Conservation (phyloP, 805 yeast species). For the Cyberlindnera bimundalis region DNA sequence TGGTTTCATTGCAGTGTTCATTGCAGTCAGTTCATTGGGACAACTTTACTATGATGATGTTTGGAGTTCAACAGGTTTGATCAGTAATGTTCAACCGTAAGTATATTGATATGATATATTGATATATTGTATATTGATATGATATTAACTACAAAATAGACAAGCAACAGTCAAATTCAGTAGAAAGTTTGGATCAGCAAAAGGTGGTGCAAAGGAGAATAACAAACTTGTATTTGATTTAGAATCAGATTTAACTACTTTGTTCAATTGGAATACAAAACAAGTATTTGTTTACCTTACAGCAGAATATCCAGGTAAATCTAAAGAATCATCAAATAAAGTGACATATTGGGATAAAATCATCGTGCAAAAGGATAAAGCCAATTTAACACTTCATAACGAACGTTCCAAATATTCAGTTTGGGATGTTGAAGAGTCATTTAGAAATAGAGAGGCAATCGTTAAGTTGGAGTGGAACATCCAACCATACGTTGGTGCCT, state of each 20-base stretch:
- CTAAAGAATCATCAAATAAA: constrained; percentile 46
- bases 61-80: constrained; percentile 38
- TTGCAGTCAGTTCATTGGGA: constrained; percentile 44
- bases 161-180: constrained; percentile 47
- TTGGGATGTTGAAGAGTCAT: constrained; percentile 70
- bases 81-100: constrained; percentile 35
- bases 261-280: constrained; percentile 96
- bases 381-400: constrained; percentile 49
- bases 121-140: no score
- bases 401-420: constrained; percentile 74
- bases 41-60: constrained; percentile 48
- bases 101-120: no score
- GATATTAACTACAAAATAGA: no score
- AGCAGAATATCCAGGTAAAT: constrained; percentile 61
- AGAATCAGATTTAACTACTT: constrained; percentile 65
- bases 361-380: constrained; percentile 54
- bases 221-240: constrained; percentile 69
- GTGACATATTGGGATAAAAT: constrained; percentile 92
- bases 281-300: constrained; percentile 91
- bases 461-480: constrained; percentile 83
- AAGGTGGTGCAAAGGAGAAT: constrained; percentile 73
- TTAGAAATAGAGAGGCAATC: constrained; percentile 60
- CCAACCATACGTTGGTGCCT: constrained; percentile 86
- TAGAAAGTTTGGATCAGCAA: constrained; percentile 63
- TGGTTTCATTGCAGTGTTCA: constrained; percentile 42